Evolutionary conservation across 805 yeast genomes (phyloP), one percentile per base, ranked within the genome.

Genomic region (Torulaspora delbrueckii): DNA sequence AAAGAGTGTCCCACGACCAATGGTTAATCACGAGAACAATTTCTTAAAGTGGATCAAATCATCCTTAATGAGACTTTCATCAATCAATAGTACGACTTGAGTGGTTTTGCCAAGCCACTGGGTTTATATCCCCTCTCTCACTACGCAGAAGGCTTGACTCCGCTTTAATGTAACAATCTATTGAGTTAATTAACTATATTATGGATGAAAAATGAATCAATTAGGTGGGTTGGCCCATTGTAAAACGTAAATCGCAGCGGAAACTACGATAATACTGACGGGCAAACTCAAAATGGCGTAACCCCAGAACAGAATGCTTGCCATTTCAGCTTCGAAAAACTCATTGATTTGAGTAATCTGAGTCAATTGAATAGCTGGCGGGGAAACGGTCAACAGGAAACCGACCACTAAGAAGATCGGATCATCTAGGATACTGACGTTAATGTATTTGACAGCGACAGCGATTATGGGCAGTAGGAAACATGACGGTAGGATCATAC

Each of bases 281-380:
- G 95, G 95, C 44, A 85, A 70, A 12, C 90, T 83, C 53, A 85
- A 66, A 2, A 85, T 74, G 13, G 79, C 91, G 55, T 85, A 85
- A 4, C 93, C 91, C 85, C 90, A 85, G 53, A 85, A 85, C 52
- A 85, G 68, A 13, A 85, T 84, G 24, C 87, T 87, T 0, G 86
- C 82, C 91, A 85, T 85, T 63, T 85, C 95, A 57, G 77, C 81
- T 60, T 85, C 90, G 63, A 77, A 85, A 37, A 84, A 71, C 54
- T 79, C 82, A 61, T 85, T 85, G 56, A 85, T 69, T 59, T 84
- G 91, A 44, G 88, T 83, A 50, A 85, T 85, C 60, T 85, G 95
- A 19, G 89, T 82, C 46, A 85, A 69, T 65, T 85, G 95, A 53
- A 85, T 84, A 4, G 91, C 93, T 2, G 95, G 93, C 2, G 95